These are phyloP conservation scores for Sanguinoderma infundibulare DNA, from an alignment of 1,284 basidiomycete species.

Conservation along the genomic window DNA sequence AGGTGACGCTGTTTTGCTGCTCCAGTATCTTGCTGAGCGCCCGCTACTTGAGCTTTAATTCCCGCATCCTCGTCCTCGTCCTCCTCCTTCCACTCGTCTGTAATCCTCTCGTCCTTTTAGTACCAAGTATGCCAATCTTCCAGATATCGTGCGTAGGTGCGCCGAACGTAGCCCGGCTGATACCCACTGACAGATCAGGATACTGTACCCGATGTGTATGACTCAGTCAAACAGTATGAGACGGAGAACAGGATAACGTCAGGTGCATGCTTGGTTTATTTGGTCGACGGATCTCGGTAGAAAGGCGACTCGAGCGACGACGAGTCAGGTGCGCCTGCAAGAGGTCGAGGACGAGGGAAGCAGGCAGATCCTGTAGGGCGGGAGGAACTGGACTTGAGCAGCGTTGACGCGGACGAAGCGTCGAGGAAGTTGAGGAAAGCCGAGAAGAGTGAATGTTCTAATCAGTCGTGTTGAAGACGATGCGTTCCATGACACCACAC, in stretches of 20 bases:
- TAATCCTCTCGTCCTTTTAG: too few species aligned
- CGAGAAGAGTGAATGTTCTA: constrained; percentile 52
- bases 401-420: constrained; percentile 62
- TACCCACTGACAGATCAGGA: constrained; percentile 56
- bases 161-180: neutral
- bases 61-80: neutral
- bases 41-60: neutral
- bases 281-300: constrained; percentile 36
- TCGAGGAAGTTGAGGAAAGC: constrained; percentile 69
- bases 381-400: constrained; percentile 57
- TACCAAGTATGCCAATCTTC: constrained; percentile 86
- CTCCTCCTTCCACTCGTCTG: too few species aligned
- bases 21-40: neutral
- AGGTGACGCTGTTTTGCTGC: constrained; percentile 69
- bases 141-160: constrained; percentile 77
- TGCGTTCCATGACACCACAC: neutral
- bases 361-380: constrained; percentile 39
- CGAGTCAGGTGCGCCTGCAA: constrained; percentile 49
- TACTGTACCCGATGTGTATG: constrained; percentile 90
- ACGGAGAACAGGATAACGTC: constrained; percentile 75
- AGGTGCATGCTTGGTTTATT: constrained; percentile 24
- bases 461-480: neutral
- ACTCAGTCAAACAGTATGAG: too few species aligned
- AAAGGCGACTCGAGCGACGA: constrained; percentile 70
- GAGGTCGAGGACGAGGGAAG: constrained; percentile 39